Evolutionary conservation across 2,329 filamentous ascomycete species (phyloP).

Genomic region (Hymenoscyphus fraxineus): DNA sequence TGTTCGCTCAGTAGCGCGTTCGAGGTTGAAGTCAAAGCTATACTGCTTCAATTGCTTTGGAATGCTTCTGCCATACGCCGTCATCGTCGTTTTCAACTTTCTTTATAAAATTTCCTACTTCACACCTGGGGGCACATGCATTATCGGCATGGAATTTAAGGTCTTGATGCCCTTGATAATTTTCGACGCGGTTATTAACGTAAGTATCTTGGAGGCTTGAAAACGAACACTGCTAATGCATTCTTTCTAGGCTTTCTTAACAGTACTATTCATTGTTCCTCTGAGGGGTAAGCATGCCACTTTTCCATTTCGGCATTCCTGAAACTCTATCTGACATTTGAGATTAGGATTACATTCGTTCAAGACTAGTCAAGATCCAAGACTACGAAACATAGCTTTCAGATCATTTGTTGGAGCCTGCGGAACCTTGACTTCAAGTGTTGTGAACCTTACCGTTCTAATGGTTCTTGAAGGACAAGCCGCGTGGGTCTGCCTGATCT

Average conservation of each 20-base stretch:
- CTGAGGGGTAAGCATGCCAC: slow-evolving; percentile 15
- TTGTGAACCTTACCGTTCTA: slow-evolving; percentile 56
- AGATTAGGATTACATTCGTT: slow-evolving; percentile 50
- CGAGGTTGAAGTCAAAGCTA: slow-evolving; percentile 50
- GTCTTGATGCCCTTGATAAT: slow-evolving; percentile 58
- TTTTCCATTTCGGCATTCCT: background rate
- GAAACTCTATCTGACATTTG: background rate
- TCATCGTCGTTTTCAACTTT: slow-evolving; percentile 31
- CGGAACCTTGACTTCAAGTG: slow-evolving; percentile 18
- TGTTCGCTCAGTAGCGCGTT: slow-evolving; percentile 36
- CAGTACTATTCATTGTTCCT: slow-evolving; percentile 22
- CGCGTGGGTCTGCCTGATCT: slow-evolving; percentile 62
- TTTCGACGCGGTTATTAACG: slow-evolving; percentile 58
- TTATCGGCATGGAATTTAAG: slow-evolving; percentile 56
- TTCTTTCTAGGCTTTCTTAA: background rate
- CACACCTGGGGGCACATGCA: slow-evolving; percentile 44
- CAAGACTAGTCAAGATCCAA: slow-evolving; percentile 42
- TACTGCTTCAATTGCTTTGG: slow-evolving; percentile 59
- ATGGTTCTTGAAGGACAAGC: slow-evolving; percentile 57
- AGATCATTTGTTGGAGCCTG: slow-evolving; percentile 47
- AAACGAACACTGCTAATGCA: background rate
- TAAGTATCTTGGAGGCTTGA: slow-evolving; percentile 39
- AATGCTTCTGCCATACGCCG: slow-evolving; percentile 41
- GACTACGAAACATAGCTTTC: slow-evolving; percentile 48
- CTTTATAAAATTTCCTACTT: slow-evolving; percentile 50